These are phyloP conservation scores for Stentor coeruleus DNA, from an alignment of 73 alveolate genomes.

Conservation along the genomic window DNA sequence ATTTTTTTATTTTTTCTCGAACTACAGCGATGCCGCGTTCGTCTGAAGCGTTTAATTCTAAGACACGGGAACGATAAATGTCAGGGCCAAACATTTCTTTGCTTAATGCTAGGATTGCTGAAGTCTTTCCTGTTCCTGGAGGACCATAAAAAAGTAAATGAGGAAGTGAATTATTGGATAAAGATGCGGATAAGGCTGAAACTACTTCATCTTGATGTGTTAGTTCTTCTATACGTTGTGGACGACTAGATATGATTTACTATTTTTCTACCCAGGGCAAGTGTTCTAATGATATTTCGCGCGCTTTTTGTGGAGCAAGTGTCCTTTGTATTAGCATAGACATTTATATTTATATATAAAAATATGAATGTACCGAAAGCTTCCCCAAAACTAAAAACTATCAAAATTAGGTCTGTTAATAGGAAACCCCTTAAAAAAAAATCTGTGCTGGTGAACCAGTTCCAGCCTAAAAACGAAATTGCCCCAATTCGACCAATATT, in stretches of 20 bases:
- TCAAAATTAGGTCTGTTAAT: too few species aligned
- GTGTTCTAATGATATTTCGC: slow-evolving; percentile 8
- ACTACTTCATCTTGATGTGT: slow-evolving; percentile 82
- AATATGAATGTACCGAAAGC: too few species aligned
- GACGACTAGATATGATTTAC: slow-evolving; percentile 33
- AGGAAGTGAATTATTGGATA: slow-evolving; percentile 59
- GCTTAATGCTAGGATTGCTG: slow-evolving; percentile 89
- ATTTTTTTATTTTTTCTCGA: slow-evolving; percentile 96
- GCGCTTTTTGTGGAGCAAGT: slow-evolving; percentile 23
- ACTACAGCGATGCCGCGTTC: slow-evolving; percentile 99
- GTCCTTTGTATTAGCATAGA: slow-evolving; percentile 10
- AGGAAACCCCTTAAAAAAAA: too few species aligned
- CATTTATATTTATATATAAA: too few species aligned
- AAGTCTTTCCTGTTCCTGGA: slow-evolving; percentile 97
- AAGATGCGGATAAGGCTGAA: slow-evolving; percentile 52
- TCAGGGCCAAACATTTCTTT: slow-evolving; percentile 75
- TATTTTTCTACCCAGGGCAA: slow-evolving; percentile 77
- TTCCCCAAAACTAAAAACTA: too few species aligned
- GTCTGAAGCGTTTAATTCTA: slow-evolving; percentile 99
- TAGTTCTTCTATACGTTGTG: slow-evolving; percentile 72
- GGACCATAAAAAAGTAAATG: slow-evolving; percentile 88
- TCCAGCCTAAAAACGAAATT: too few species aligned
- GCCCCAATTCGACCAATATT: too few species aligned
- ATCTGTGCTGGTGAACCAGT: too few species aligned
- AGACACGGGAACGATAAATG: slow-evolving; percentile 86